These are phyloP conservation scores for Boechera retrofracta DNA, from an alignment of 345 rosid genomes.

Conservation along the genomic window DNA sequence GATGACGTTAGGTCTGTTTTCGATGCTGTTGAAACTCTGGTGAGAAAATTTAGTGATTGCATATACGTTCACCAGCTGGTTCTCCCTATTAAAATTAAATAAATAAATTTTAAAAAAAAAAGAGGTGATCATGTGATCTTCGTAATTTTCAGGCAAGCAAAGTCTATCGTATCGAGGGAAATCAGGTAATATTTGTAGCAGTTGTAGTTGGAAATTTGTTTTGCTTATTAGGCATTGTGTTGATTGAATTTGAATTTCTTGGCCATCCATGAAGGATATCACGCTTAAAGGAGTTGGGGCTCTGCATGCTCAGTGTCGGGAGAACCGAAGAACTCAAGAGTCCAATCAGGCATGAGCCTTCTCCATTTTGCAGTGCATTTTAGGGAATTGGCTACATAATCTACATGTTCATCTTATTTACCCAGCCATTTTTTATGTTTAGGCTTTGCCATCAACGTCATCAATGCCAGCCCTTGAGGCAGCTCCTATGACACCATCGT, in stretches of 20 bases:
- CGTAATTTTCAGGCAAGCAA: constrained; percentile 56
- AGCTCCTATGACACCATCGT: constrained; percentile 44
- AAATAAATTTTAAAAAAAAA: background rate
- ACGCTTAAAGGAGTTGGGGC: constrained; percentile 54
- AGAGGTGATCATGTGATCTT: constrained; percentile 11
- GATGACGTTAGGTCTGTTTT: constrained; percentile 62
- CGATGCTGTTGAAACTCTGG: constrained; percentile 77
- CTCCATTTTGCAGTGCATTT: constrained; percentile 4
- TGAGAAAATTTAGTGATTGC: constrained; percentile 36
- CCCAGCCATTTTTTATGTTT: constrained; percentile 3
- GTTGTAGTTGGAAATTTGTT: background rate
- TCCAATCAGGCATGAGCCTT: constrained; percentile 53
- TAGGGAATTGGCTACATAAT: background rate
- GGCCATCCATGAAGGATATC: constrained; percentile 37
- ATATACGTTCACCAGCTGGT: background rate
- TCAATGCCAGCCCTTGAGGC: constrained; percentile 45
- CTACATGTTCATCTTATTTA: constrained; percentile 18
- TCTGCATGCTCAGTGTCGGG: constrained; percentile 49
- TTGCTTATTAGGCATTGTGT: constrained; percentile 6
- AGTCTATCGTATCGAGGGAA: constrained; percentile 65
- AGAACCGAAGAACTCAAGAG: constrained; percentile 48
- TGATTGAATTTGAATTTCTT: constrained; percentile 14
- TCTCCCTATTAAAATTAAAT: background rate
- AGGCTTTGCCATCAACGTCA: constrained; percentile 51
- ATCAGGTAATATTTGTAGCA: constrained; percentile 57